Evolutionary conservation across 2,329 filamentous ascomycete species (phyloP).

Genomic region (Alternaria atra): DNA sequence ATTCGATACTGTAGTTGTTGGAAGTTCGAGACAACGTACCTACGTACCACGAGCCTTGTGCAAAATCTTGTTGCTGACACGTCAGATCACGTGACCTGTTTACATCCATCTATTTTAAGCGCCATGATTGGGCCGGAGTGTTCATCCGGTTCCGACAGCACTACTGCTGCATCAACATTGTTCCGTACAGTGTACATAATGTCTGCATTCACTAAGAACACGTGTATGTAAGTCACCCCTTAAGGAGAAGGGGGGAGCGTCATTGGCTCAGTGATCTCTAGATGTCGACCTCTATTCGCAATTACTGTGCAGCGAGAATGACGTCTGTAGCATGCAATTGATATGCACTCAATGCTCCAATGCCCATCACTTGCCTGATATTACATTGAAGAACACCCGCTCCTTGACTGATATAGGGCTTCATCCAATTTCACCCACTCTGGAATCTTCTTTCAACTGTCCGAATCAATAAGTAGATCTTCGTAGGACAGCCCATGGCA

Average conservation of each 20-base stretch:
- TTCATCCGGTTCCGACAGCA: neutral
- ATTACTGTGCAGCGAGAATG: too few relatives aligned
- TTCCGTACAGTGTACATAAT: neutral
- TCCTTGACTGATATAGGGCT: too few relatives aligned
- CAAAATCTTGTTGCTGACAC: neutral
- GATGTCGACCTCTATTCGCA: neutral
- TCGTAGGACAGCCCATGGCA: too few relatives aligned
- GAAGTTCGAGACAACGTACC: neutral
- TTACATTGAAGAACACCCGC: too few relatives aligned
- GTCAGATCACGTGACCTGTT: neutral
- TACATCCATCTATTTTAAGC: neutral
- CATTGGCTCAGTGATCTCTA: neutral
- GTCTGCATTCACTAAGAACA: neutral
- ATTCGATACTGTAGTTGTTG: neutral
- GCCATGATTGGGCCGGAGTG: neutral
- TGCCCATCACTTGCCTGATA: too few relatives aligned
- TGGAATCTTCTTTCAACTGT: too few relatives aligned
- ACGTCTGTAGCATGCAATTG: too few relatives aligned
- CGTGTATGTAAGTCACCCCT: neutral
- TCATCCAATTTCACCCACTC: too few relatives aligned
- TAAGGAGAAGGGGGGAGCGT: too few relatives aligned
- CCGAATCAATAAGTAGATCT: too few relatives aligned
- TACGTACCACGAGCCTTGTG: too few relatives aligned
- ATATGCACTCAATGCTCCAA: too few relatives aligned
- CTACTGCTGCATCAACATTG: neutral